These are phyloP conservation scores for Discostella pseudostelligera DNA, from an alignment of 108 stramenopile genomes.

Conservation along the genomic window DNA sequence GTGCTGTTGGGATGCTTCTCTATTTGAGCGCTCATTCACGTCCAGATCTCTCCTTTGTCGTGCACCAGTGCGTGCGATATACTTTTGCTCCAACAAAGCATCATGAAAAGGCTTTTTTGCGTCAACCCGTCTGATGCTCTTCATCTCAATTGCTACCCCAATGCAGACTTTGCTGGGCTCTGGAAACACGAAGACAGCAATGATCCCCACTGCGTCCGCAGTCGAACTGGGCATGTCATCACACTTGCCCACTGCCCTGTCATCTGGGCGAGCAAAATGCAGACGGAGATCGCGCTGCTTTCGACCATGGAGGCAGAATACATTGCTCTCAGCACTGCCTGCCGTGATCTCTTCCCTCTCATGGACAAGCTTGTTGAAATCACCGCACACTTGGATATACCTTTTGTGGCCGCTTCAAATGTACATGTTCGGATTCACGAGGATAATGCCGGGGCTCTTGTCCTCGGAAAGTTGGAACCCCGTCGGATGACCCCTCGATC, in stretches of 20 bases:
- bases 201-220: conserved; percentile 42
- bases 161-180: conserved; percentile 50
- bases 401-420: neutral
- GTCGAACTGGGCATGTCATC: conserved; percentile 55
- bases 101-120: neutral
- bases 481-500: conserved; percentile 45
- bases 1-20: conserved; percentile 32
- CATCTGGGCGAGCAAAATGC: conserved; percentile 49
- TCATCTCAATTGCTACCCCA: conserved; percentile 39
- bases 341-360: conserved; percentile 43
- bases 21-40: conserved; percentile 25
- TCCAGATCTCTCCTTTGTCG: conserved; percentile 27
- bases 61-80: conserved; percentile 7
- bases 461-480: neutral
- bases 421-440: conserved; percentile 1
- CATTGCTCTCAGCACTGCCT: conserved; percentile 34
- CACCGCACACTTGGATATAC: no score
- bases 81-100: neutral
- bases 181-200: conserved; percentile 25
- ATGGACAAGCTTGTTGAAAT: neutral
- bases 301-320: conserved; percentile 59
- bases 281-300: conserved; percentile 49
- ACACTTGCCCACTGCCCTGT: conserved; percentile 32
- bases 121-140: conserved; percentile 16
- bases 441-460: neutral